Percentiles rank a stretch among this genome's conserved stretches.
phyloP scores from a whole-genome alignment of 768 basidiomycete species.

The Tremella fuciformis region DNA sequence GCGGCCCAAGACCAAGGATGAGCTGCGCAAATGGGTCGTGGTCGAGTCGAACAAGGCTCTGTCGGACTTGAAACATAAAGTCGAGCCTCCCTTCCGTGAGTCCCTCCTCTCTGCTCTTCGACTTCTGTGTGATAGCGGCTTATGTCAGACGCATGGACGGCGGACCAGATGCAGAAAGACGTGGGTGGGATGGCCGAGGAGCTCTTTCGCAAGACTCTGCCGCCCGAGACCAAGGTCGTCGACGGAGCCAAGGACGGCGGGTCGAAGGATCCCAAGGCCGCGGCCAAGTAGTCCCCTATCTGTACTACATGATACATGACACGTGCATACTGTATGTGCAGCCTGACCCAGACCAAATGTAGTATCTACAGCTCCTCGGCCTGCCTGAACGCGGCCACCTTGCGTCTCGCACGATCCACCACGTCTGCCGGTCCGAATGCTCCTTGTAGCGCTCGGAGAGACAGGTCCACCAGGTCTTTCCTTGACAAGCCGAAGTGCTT shows the following conservation, averaged over 20 bases:
- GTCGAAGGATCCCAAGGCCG: not conserved
- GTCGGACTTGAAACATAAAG: slow-evolving; percentile 22
- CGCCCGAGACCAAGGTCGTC: slow-evolving; percentile 17
- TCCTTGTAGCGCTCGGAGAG: slow-evolving; percentile 12
- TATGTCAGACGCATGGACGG: slow-evolving; percentile 30
- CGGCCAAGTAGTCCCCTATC: too few species aligned
- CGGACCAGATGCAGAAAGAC: slow-evolving; percentile 39
- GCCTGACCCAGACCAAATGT: too few species aligned
- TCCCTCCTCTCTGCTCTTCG: slow-evolving; percentile 1
- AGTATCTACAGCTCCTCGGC: too few species aligned
- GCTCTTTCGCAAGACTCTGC: slow-evolving; percentile 32
- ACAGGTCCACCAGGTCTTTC: slow-evolving; percentile 16
- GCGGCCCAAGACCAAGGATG: slow-evolving; percentile 25
- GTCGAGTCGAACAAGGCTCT: slow-evolving; percentile 19
- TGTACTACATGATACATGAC: too few species aligned
- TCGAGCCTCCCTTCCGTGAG: slow-evolving; percentile 47
- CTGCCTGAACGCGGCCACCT: too few species aligned
- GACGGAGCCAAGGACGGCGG: slow-evolving; percentile 13
- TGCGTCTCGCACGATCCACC: not conserved
- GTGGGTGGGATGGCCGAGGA: slow-evolving; percentile 39
- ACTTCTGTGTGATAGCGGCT: not conserved
- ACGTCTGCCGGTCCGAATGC: slow-evolving; percentile 7
- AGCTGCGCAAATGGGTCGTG: slow-evolving; percentile 27
- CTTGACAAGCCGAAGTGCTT: slow-evolving; percentile 18
- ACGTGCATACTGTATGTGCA: too few species aligned